Base-by-base conservation (phyloP, 192 early-diverging fungal species). In the Coemansia sp. region DNA sequence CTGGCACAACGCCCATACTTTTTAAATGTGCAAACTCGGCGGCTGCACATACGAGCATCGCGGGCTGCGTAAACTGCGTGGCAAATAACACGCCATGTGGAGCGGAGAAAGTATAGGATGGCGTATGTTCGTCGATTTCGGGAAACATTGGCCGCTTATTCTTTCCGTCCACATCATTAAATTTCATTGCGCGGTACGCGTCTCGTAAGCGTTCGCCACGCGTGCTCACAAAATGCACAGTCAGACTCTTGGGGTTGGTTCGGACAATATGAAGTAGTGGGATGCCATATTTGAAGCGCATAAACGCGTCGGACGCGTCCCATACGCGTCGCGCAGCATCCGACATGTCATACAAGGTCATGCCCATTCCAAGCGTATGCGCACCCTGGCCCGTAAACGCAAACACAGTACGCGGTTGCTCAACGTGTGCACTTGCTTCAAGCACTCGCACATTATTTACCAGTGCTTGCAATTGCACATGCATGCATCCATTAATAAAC, bases 321-420 rank as follows among this genome's bases (percentile, higher is more conserved):
- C 95, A 97, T 59, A 95, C 85, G n/a, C 84, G 83, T 64, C 88
- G 88, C 24, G 95, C 94, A 66, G 91, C 85, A 43, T 85, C 67
- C 1, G 92, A 94, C 27, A 80, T 75, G 9, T 78, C 83, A 64
- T 97, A 97, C 26, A 97, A 85, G 35, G 86, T 87, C 95, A 97
- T 97, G 64, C 95, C 95, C 95, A 97, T 97, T 35, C 92, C 92
- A 29, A 80, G 84, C 69, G 91, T 87, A 64, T 97, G 95, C 56
- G 95, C 92, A 66, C 95, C 95, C 68, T 97, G 95, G 41, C 95
- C 95, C 54, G 93, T 93, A 71, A 97, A 97, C 11, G 91, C 88
- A 68, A 91, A 93, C 50, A 88, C 88, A 16, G 93, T 94, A 43
- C 78, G 79, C 20, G 92, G 87, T 73, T 93, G 91, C 55, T 93